These are phyloP conservation scores for Sordariomycetes sp. DNA, from an alignment of 2,329 filamentous ascomycete genomes.

Conservation along the genomic window DNA sequence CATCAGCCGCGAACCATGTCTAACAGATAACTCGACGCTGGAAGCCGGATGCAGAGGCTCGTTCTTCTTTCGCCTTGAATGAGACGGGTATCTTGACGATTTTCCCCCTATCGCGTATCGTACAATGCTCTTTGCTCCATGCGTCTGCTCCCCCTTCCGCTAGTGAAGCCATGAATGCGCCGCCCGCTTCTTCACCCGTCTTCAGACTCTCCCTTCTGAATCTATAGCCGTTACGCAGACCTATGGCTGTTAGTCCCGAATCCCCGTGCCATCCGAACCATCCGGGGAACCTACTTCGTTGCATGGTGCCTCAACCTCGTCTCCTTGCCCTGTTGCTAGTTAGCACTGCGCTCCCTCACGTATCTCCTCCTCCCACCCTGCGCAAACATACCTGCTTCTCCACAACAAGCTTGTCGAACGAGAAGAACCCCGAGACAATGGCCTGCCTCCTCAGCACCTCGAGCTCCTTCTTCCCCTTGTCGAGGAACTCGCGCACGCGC, in stretches of 20 bases:
- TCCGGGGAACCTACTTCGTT: neutral
- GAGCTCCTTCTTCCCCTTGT: conserved; percentile 77
- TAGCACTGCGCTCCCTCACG: neutral
- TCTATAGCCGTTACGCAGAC: neutral
- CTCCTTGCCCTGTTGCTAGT: neutral
- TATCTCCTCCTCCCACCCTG: neutral
- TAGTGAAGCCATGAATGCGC: neutral
- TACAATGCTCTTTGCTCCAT: neutral
- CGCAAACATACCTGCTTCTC: conserved; percentile 35
- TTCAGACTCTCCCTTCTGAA: neutral
- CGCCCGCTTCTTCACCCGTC: neutral
- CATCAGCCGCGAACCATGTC: neutral
- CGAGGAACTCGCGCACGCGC: conserved; percentile 76
- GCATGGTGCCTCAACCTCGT: neutral
- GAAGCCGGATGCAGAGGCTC: neutral
- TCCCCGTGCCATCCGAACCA: neutral
- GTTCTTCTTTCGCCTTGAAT: neutral
- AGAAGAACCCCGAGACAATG: conserved; percentile 87
- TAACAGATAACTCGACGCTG: neutral
- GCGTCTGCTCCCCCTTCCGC: neutral
- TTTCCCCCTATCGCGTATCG: neutral
- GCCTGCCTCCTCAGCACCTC: conserved; percentile 95
- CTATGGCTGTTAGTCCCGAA: neutral
- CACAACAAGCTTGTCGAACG: conserved; percentile 82
- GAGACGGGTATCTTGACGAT: neutral